Evolutionary conservation across 139 green algal genomes (phyloP), one percentile per base, ranked within the genome.

Genomic region (Spirogloea muscicola): DNA sequence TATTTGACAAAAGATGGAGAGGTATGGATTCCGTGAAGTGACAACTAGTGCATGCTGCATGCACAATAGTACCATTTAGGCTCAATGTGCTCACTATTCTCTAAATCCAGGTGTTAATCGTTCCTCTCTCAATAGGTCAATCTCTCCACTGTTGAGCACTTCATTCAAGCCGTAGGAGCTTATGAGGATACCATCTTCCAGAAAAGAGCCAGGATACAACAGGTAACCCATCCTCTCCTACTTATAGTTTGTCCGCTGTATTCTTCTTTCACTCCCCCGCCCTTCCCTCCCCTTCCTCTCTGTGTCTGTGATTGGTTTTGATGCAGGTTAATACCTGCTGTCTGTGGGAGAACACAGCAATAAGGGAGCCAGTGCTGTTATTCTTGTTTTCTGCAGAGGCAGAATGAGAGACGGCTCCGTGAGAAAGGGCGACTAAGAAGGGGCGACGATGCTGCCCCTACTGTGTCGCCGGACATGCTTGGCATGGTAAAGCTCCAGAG

Each of bases 161-260:
- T 99, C 87, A 96, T 99, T 38, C 37, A 64, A 67, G 85, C 80
- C 34, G 76, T 98, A 3, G 91, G 87, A 1, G 49, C 66, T 29
- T 86, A 86, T 55, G 94, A 99, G 85, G 92, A 97, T 48, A 77
- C 79, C 39, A 99, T 99, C 76, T 98, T 99, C 79, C 75, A 88
- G 59, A 96, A 95, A 78, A 87, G 94, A 36, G 88, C 90, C 71
- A 82, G 89, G 33, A 80, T 95, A 71, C 84, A 77, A 46, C 39
- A 76, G 69, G 72, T 80, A 63, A 76, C 27, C 27, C n/a, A 5
- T 25, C 27, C 16, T 21, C 21, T 55, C 21, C 21, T 21, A 55
- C 21, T 21, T 55, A n/a, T n/a, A n/a, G n/a, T n/a, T n/a, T n/a
- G n/a, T n/a, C n/a, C n/a, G n/a, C n/a, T n/a, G n/a, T n/a, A n/a